phyloP scores from a whole-genome alignment of 306 rosid genomes.

The Senna siamea region DNA sequence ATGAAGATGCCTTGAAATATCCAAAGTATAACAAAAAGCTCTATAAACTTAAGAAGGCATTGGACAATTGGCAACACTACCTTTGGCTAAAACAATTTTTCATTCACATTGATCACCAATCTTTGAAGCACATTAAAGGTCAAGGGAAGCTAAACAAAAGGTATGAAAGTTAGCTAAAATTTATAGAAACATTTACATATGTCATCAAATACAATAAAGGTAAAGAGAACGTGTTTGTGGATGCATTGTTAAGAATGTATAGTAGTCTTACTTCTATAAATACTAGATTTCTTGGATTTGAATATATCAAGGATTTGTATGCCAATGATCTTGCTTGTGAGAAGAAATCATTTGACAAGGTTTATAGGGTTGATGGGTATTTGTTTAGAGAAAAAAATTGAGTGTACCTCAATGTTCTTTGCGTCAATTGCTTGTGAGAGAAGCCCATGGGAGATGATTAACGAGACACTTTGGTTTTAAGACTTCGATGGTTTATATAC shows the following conservation, averaged over 20 bases:
- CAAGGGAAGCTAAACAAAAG: background rate
- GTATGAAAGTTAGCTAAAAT: background rate
- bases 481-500: background rate
- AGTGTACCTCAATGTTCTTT: background rate
- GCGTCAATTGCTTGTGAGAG: background rate
- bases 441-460: no score
- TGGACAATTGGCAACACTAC: background rate
- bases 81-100: background rate
- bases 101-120: background rate
- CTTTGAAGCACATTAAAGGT: conserved; percentile 4
- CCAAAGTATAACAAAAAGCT: background rate
- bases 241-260: background rate
- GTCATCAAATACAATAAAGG: background rate
- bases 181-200: background rate
- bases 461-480: no score
- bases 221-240: background rate
- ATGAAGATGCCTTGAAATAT: background rate
- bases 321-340: background rate
- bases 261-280: background rate
- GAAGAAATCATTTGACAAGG: no score
- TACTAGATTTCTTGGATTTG: background rate
- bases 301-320: no score
- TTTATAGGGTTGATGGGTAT: no score
- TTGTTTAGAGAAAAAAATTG: no score
- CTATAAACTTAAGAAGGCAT: background rate